Evolutionary conservation across 257 asterid species (phyloP).

Genomic region (Nicotiana paniculata): DNA sequence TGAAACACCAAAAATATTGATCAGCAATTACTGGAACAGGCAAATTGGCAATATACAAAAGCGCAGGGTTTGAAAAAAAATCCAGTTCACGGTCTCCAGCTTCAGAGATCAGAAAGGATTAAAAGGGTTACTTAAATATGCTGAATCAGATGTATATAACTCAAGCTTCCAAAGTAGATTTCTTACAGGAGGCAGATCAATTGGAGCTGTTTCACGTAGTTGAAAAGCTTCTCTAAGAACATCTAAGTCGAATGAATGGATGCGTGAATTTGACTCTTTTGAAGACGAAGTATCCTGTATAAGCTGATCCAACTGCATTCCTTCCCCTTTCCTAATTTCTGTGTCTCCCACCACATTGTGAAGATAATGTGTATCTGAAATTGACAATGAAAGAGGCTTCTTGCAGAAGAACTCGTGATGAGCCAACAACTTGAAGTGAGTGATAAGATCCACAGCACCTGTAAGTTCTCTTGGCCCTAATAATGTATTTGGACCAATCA

Average conservation of each 20-base stretch:
- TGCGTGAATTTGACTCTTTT: conserved; percentile 52
- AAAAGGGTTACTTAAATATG: not conserved
- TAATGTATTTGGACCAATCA: conserved; percentile 21
- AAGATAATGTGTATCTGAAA: conserved; percentile 88
- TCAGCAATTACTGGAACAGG: conserved; percentile 16
- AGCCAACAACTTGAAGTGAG: conserved; percentile 72
- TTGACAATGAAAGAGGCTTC: conserved; percentile 76
- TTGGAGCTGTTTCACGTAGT: conserved; percentile 71
- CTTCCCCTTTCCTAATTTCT: conserved; percentile 93
- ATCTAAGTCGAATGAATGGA: conserved; percentile 79
- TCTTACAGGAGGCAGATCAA: conserved; percentile 77
- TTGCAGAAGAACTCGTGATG: conserved; percentile 94
- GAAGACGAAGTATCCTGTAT: conserved; percentile 50
- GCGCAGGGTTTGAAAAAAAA: not conserved
- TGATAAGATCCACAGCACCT: conserved; percentile 90
- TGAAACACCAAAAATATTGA: conserved; percentile 20
- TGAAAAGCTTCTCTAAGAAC: conserved; percentile 81
- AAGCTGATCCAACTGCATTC: conserved; percentile 90
- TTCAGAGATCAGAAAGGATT: not conserved
- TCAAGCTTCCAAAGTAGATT: conserved; percentile 14
- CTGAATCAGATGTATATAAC: conserved; percentile 1
- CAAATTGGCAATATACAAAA: not conserved
- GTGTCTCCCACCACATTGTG: conserved; percentile 95
- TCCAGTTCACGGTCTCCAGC: not conserved
- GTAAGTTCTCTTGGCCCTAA: conserved; percentile 94